A percentile compares a stretch with the other conserved stretches of the same genome.
Evolutionary conservation across 2,329 filamentous ascomycete genomes (phyloP).

Genomic region (Diplodia corticola): DNA sequence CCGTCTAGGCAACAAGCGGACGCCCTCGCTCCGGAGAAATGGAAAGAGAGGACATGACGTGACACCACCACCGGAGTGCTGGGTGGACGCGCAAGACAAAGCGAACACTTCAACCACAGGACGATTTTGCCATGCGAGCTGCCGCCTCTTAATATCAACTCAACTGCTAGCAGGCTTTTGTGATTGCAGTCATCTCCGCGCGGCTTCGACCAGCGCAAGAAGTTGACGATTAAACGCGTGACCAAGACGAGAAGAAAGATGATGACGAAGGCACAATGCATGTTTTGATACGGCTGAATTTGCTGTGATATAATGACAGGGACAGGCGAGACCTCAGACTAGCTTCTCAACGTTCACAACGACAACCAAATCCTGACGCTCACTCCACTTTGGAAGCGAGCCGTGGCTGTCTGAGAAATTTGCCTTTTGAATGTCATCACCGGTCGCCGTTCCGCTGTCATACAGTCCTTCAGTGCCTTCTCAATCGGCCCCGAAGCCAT

Average conservation of each 20-base stretch:
- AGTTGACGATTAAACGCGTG: neutral
- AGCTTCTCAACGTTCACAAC: slow-evolving; percentile 12
- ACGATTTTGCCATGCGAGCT: neutral
- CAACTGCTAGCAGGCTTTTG: too few species aligned
- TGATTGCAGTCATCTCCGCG: too few species aligned
- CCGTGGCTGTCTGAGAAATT: slow-evolving; percentile 16
- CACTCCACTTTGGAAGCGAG: neutral
- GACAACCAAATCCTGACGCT: neutral
- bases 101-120: neutral
- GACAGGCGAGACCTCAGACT: slow-evolving; percentile 8
- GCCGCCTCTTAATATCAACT: neutral
- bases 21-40: neutral
- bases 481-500: neutral
- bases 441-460: neutral
- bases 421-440: slow-evolving; percentile 21
- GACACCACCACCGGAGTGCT: neutral
- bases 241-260: neutral
- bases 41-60: neutral
- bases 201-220: neutral
- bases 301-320: neutral
- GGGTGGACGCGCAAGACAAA: neutral
- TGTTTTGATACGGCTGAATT: neutral
- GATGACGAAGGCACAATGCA: neutral
- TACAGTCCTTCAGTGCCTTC: neutral
- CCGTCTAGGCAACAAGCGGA: neutral